Conservation (phyloP, 192 early-diverging fungal species). For the Diversispora eburnea region DNA sequence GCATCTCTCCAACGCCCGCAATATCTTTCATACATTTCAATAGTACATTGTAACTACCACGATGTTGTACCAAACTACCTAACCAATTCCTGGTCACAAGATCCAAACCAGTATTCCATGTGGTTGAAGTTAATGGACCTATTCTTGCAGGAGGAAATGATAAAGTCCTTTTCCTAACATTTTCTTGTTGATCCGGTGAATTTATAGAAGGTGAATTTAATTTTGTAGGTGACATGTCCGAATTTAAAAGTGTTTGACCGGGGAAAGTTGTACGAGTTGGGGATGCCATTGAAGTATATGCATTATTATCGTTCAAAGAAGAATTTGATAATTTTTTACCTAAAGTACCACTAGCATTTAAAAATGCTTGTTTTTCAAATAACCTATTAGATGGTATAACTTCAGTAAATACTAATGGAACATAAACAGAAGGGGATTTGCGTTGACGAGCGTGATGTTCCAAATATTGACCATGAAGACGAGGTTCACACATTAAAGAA, state of each 20-base stretch:
- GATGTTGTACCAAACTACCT: conserved; percentile 7
- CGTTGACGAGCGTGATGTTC: conserved; percentile 39
- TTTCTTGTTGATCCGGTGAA: neutral
- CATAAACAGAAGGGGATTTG: conserved; percentile 35
- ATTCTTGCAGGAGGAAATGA: conserved; percentile 36
- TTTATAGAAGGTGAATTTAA: conserved; percentile 4
- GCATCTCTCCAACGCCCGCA: conserved; percentile 33
- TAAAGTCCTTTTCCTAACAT: conserved; percentile 31
- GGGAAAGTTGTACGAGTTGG: neutral
- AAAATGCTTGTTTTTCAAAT: conserved; percentile 24
- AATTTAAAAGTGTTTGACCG: conserved; percentile 23
- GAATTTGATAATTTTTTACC: conserved; percentile 24
- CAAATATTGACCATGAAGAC: conserved; percentile 41
- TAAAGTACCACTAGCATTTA: conserved; percentile 29
- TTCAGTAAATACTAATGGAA: conserved; percentile 38
- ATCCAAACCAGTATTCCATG: conserved; percentile 29
- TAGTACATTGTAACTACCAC: conserved; percentile 16
- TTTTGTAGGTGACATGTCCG: neutral
- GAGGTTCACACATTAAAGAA: conserved; percentile 38
- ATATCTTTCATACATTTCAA: conserved; percentile 35
- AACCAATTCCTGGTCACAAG: conserved; percentile 34
- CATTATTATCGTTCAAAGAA: neutral
- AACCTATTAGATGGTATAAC: conserved; percentile 32
- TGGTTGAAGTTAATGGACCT: conserved; percentile 16
- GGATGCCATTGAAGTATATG: neutral